phyloP scores from a whole-genome alignment of 176 grass and related monocot genomes.

The Carex scoparia region DNA sequence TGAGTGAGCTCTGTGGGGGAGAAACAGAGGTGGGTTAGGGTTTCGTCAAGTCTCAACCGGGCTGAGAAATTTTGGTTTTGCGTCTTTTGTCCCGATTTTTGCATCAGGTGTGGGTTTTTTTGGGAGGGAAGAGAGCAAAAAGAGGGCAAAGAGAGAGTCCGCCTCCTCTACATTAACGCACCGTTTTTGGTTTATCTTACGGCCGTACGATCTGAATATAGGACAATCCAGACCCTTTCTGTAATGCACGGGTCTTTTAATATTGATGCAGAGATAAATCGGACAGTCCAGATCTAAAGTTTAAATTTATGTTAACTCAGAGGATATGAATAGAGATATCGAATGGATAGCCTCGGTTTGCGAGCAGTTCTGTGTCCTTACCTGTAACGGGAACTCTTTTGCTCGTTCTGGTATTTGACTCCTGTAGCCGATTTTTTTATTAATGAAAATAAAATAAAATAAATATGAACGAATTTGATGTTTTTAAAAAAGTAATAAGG shows the following conservation, averaged over 20 bases:
- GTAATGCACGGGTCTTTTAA: no score
- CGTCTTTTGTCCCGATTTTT: not conserved
- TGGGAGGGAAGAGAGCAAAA: constrained; percentile 22
- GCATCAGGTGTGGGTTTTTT: not conserved
- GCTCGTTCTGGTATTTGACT: not conserved
- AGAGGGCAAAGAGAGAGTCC: not conserved
- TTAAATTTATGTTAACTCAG: no score
- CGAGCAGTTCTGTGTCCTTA: constrained; percentile 2
- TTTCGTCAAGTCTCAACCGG: not conserved
- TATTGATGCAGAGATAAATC: no score
- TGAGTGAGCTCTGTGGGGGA: not conserved
- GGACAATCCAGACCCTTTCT: no score
- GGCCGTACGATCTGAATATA: no score
- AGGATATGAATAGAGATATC: not conserved
- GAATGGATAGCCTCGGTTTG: constrained; percentile 58
- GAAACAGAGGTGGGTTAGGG: not conserved
- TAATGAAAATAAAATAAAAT: no score
- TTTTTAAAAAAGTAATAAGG: no score
- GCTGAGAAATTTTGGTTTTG: not conserved
- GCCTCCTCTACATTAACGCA: no score
- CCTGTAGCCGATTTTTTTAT: not conserved
- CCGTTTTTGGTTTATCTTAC: no score
- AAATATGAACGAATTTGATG: no score
- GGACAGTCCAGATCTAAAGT: no score
- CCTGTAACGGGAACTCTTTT: constrained; percentile 10